phyloP scores from a whole-genome alignment of 257 asterid genomes.

The Striga asiatica region DNA sequence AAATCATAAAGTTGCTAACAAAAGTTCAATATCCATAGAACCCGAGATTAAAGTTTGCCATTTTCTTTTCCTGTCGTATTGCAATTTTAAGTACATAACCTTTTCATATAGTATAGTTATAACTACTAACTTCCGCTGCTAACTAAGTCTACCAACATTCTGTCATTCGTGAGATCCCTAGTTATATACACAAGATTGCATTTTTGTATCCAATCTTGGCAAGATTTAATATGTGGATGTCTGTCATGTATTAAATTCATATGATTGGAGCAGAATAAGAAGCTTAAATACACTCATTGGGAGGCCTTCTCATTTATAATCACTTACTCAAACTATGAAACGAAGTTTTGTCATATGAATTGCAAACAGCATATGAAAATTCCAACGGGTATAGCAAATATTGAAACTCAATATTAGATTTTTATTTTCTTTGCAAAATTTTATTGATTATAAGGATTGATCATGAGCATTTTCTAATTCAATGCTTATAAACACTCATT shows the following conservation, averaged over 20 bases:
- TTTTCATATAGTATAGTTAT: not conserved
- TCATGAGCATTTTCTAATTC: not conserved
- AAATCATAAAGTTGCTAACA: not conserved
- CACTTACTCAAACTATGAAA: not conserved
- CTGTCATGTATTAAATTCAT: not conserved
- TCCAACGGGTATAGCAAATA: not conserved
- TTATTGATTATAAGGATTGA: not conserved
- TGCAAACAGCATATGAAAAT: not conserved
- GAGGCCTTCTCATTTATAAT: not conserved
- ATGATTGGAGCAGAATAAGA: not conserved
- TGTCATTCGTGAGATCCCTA: not conserved
- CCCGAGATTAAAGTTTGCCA: not conserved
- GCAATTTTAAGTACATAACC: not conserved
- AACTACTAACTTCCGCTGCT: not conserved
- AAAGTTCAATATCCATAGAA: not conserved
- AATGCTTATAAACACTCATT: not conserved
- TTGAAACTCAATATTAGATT: not conserved
- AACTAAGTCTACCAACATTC: not conserved
- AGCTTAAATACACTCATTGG: not conserved
- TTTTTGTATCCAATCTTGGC: not conserved
- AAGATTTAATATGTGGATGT: not conserved
- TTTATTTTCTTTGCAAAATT: not conserved
- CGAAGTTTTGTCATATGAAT: not conserved
- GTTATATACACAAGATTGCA: not conserved
- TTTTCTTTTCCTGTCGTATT: not conserved